Conservation (phyloP, 2,329 filamentous ascomycete species). For the Incumbomyces delicatus region DNA sequence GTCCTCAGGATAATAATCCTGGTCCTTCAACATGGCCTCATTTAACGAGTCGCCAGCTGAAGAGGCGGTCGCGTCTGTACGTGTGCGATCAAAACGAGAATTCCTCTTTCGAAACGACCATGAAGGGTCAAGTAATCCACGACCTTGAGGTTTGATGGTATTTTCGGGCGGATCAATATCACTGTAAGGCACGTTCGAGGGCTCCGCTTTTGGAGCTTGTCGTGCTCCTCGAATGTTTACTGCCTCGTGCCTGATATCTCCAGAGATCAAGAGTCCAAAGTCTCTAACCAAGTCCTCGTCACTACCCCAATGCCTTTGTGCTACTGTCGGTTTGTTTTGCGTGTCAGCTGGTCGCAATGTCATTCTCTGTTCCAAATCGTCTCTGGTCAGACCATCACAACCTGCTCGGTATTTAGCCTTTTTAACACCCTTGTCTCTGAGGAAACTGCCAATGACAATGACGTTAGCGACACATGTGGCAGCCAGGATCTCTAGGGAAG, state of each 20-base stretch:
- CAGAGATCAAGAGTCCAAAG: slow-evolving; percentile 58
- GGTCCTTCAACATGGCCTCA: slow-evolving; percentile 15
- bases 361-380: slow-evolving; percentile 30
- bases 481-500: slow-evolving; percentile 81
- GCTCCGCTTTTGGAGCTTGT: slow-evolving; percentile 30
- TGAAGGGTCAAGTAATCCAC: slow-evolving; percentile 11
- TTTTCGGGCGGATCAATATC: slow-evolving; percentile 11
- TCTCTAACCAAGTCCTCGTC: slow-evolving; percentile 82
- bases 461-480: slow-evolving; percentile 81
- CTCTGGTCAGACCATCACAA: slow-evolving; percentile 39
- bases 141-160: slow-evolving; percentile 22
- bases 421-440: slow-evolving; percentile 82
- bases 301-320: slow-evolving; percentile 68
- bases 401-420: slow-evolving; percentile 66
- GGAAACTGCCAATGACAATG: slow-evolving; percentile 82
- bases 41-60: slow-evolving; percentile 17
- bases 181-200: slow-evolving; percentile 16
- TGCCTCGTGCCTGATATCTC: slow-evolving; percentile 35
- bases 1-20: slow-evolving; percentile 8
- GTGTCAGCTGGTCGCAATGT: slow-evolving; percentile 22
- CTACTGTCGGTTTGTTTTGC: slow-evolving; percentile 50
- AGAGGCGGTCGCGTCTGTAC: slow-evolving; percentile 8
- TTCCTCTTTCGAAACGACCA: slow-evolving; percentile 15
- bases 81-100: slow-evolving; percentile 1
- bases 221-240: slow-evolving; percentile 21